phyloP scores from a whole-genome alignment of 768 basidiomycete genomes.

The Terana coerulea region DNA sequence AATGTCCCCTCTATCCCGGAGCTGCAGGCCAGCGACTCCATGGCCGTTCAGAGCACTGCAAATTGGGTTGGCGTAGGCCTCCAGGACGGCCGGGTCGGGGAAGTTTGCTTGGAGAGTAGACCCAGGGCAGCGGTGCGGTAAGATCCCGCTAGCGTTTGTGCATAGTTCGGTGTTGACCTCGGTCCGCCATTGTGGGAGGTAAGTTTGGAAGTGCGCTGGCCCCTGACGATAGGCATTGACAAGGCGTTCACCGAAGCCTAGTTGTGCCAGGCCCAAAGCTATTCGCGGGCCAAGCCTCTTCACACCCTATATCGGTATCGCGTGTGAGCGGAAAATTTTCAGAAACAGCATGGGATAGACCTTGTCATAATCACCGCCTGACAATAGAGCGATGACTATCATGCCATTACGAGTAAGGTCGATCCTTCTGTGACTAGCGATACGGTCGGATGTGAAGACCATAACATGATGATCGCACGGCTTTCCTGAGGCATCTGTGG shows the following conservation, averaged over 20 bases:
- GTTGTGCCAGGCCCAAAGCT: constrained; percentile 24
- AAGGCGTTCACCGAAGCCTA: constrained; percentile 26
- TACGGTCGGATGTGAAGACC: constrained; percentile 21
- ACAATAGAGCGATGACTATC: constrained; percentile 31
- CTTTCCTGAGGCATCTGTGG: constrained; percentile 23
- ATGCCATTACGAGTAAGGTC: constrained; percentile 27
- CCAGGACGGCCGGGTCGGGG: constrained; percentile 19
- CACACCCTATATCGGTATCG: constrained; percentile 14
- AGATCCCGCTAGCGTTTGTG: constrained; percentile 22
- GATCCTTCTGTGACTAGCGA: constrained; percentile 21
- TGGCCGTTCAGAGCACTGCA: constrained; percentile 17
- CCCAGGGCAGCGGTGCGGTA: constrained; percentile 13
- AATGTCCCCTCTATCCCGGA: constrained; percentile 20
- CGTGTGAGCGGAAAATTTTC: neutral
- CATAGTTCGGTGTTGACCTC: constrained; percentile 23
- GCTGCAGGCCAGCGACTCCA: constrained; percentile 11
- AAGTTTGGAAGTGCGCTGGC: constrained; percentile 13
- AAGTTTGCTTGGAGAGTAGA: constrained; percentile 18
- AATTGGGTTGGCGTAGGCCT: constrained; percentile 21
- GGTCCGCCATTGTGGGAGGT: constrained; percentile 23
- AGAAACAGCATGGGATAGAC: constrained; percentile 12
- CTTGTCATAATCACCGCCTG: constrained; percentile 34
- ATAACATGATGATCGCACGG: constrained; percentile 20
- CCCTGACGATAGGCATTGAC: constrained; percentile 18
- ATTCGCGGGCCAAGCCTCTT: constrained; percentile 16